Base-by-base conservation (phyloP, 2,329 filamentous ascomycete genomes). In the Dichotomopilus funicola region DNA sequence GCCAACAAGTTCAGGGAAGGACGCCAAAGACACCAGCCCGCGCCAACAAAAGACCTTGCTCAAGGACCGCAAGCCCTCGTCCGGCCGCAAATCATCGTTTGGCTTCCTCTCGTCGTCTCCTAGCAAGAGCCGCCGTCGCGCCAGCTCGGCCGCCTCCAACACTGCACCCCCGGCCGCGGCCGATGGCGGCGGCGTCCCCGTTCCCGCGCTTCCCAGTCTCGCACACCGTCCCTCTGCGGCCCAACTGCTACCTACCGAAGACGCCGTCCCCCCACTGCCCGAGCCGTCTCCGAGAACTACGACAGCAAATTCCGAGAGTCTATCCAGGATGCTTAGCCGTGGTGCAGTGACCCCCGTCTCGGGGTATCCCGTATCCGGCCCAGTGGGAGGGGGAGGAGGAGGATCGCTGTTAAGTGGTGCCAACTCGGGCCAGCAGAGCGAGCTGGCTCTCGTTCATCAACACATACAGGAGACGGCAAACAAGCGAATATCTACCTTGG, bases 401-500 rank as follows among this genome's bases (percentile, higher is more conserved):
- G 60, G 64, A 5, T 49, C 60, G 42, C 53, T 63, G 51, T 48
- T 53, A 33, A 46, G 42, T 13, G 27, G 34, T 33, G 35, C 10
- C 41, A 57, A 63, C 19, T 48, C 66, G 48, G 73, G 68, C 63
- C 69, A 74, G 62, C 72, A 71, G 61, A 73, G 70, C 57, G 80
- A 83, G 67, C 71, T 72, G 36, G 70, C 71, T 12, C 69, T 76
- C n/a, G 68, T 81, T 35, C 74, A 82, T 58, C 77, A 80, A 61
- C 83, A 86, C 63, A 80, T 99, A 59, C 88, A 92, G 56, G 92
- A 97, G 58, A 82, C 89, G 64, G 87, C 89, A 40, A 86, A 87
- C 56, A 99, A 99, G 76, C 82, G 94, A 63, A 96, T 99, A 75
- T 91, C 90, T 1, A 97, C 94, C 0, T 72, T 99, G 43, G 89